Base-by-base conservation (phyloP, 306 rosid genomes). In the Styphnolobium japonicum region DNA sequence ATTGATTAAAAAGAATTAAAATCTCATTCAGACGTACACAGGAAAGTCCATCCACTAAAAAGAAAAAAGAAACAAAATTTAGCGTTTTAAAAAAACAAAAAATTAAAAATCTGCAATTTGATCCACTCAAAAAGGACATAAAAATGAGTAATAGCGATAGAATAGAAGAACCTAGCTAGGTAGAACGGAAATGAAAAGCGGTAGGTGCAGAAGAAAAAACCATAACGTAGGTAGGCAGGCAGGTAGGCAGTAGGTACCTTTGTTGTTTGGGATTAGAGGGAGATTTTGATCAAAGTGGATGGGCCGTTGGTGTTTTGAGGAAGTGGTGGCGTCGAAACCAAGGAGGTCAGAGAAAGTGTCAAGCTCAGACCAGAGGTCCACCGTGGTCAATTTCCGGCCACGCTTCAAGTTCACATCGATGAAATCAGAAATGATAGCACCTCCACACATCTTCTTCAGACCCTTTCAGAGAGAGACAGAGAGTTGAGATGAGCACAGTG, bases 391-490 rank as follows among this genome's bases (percentile, higher is more conserved):
- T 21, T 23, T 84, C 61, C 89, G 67, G 65, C 76, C 6, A 4
- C 79, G 85, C 79, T 84, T 88, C 11, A 23, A 19, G 10, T 16
- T 43, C 9, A 15, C 64, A 15, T 77, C 84, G 1, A 75, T 49
- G 66, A 31, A 82, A 71, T 78, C 89, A 33, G 97, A 90, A 52
- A 90, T 90, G 45, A 92, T 90, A 23, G 92, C 95, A 43, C 94
- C 97, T 0, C 97, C 97, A 60, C 97, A 92, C 97, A 92, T 92
- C 6, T 8, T n/a, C n/a, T n/a, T n/a, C n/a, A n/a, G n/a, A n/a
- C n/a, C n/a, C n/a, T n/a, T n/a, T 34, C 18, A 4, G 10, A 48
- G 6, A 55, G 22, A 36, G 18, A 56, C 7, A 73, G 2, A 12
- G 33, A 40, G 11, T 65, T 40, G 10, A 36, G 3, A 1, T 65